Conservation (phyloP, 106 monocot genomes). For the Apostasia ramifera region DNA sequence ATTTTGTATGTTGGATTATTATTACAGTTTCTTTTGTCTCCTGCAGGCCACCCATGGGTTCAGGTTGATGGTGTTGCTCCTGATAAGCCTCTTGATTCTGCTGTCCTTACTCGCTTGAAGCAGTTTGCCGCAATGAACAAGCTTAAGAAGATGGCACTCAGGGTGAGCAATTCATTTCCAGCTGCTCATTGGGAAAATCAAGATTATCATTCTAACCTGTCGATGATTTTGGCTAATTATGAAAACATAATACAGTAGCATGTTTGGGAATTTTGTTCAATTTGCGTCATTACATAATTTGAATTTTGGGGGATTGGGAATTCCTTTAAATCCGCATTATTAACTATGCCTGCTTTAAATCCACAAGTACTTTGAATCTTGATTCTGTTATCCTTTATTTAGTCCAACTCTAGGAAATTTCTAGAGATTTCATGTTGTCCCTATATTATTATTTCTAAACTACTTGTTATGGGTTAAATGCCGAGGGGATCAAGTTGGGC, state of each 20-base stretch:
- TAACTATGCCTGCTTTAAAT: too few relatives aligned
- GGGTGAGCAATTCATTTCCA: slow-evolving; percentile 12
- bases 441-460: too few relatives aligned
- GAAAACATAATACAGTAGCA: not conserved
- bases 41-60: slow-evolving; percentile 31
- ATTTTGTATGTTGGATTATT: not conserved
- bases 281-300: not conserved
- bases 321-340: too few relatives aligned
- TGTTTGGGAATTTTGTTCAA: not conserved
- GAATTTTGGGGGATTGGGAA: too few relatives aligned
- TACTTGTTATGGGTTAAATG: too few relatives aligned
- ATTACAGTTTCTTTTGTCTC: not conserved
- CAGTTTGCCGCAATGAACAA: slow-evolving; percentile 33
- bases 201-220: not conserved
- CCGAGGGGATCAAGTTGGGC: too few relatives aligned
- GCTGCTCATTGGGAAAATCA: not conserved
- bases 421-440: not conserved
- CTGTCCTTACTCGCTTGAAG: slow-evolving; percentile 25
- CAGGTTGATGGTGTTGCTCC: slow-evolving; percentile 23
- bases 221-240: not conserved
- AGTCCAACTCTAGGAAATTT: not conserved
- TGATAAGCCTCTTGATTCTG: slow-evolving; percentile 32
- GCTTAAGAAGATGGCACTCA: slow-evolving; percentile 28
- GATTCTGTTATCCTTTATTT: not conserved
- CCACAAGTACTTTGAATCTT: too few relatives aligned